Evolutionary conservation across 129 eudicot genomes (phyloP), one percentile per base, ranked within the genome.

Genomic region (Tanacetum coccineum): DNA sequence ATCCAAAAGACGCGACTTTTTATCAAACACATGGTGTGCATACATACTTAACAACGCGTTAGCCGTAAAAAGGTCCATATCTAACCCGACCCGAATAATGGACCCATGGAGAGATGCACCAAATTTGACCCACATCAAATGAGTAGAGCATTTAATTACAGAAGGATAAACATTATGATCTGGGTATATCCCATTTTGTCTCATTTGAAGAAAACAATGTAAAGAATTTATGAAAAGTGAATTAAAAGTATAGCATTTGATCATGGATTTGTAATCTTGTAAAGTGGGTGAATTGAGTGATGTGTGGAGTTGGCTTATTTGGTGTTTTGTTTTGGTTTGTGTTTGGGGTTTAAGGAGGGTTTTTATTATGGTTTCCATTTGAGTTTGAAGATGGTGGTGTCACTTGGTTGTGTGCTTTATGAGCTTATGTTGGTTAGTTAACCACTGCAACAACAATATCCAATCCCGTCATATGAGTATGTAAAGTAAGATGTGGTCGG

Each of bases 31-130:
- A 48, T 84, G 53, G 0, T 0, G 66, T 3, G 77, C 84, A 68
- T 91, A 91, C 97, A 91, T 84, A 62, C 83, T 81, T 90, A 87
- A 66, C 62, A 91, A 81, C 3, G 93, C 93, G 75, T 91, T 87
- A 26, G 93, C 89, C 3, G 84, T 83, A 63, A 73, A 91, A 44
- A 82, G 42, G 67, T 91, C 95, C 30, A 30, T 18, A 19, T 85
- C 95, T 44, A 87, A 42, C 19, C 97, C 95, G 49, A 75, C 67
- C n/a, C 84, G 74, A 6, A 91, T 67, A 39, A 85, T 65, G 39
- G 82, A 91, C 4, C 78, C 95, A 81, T 91, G 96, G 67, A 91
- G 76, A 67, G 84, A 81, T 64, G 81, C 83, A 36, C 96, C 96
- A 62, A 85, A 66, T 65, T 63, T 87, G 82, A 83, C 83, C 57